Conservation (phyloP, 495 filamentous ascomycete genomes). For the Penicillium longicatenatum region DNA sequence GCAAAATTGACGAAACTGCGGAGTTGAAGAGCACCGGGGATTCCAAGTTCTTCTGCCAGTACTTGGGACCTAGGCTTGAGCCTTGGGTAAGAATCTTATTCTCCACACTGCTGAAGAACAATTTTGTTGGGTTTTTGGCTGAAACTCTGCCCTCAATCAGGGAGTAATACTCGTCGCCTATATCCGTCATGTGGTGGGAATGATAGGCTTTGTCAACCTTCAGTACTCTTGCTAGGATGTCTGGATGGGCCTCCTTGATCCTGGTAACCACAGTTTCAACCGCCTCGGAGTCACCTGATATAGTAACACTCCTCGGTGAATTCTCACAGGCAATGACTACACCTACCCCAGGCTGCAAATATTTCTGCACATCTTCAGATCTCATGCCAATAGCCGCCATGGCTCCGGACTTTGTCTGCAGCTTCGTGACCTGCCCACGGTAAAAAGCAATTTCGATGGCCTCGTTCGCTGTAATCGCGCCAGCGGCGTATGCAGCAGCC, state of each 20-base stretch:
- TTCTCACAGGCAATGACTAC: conserved; percentile 26
- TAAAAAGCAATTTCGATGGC: conserved; percentile 43
- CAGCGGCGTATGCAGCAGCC: conserved; percentile 62
- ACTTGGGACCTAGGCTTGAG: conserved; percentile 21
- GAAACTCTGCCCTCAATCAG: neutral
- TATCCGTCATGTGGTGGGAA: conserved; percentile 29
- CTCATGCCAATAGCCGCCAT: conserved; percentile 53
- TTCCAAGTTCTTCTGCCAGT: conserved; percentile 46
- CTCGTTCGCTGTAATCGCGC: conserved; percentile 39
- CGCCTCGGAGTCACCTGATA: conserved; percentile 35
- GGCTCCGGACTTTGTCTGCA: conserved; percentile 7
- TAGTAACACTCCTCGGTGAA: conserved; percentile 24
- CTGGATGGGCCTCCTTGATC: conserved; percentile 28
- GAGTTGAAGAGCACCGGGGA: conserved; percentile 36
- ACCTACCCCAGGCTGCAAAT: conserved; percentile 6
- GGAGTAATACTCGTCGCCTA: neutral
- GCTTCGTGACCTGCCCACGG: conserved; percentile 24
- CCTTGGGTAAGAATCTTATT: neutral
- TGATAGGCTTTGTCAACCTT: conserved; percentile 45
- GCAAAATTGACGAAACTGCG: conserved; percentile 1
- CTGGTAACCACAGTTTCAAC: conserved; percentile 38
- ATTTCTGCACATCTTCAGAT: neutral
- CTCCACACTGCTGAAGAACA: conserved; percentile 26
- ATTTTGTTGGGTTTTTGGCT: neutral
- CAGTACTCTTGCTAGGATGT: conserved; percentile 21